Percentiles rank a stretch among this genome's conserved stretches.
Evolutionary conservation across 208 protist genomes (phyloP).

Genomic region (Crithidia bombi): DNA sequence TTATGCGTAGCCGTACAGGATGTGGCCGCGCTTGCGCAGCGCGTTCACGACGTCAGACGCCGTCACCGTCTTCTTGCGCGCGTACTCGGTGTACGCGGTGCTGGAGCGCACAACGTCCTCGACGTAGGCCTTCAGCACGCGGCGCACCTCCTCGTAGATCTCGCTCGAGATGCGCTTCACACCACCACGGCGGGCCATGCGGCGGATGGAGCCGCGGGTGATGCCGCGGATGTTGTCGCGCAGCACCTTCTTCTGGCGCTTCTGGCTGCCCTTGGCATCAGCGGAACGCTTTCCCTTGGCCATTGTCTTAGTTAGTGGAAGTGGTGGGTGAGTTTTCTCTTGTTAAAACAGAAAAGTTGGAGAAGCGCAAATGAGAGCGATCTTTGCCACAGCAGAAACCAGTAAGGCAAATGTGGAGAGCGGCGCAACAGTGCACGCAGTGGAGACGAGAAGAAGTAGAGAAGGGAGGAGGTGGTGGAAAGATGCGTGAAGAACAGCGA

Average conservation of each 20-base stretch:
- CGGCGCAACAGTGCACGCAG: too few species aligned
- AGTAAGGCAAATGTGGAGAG: too few species aligned
- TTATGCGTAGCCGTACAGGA: slow-evolving; percentile 60
- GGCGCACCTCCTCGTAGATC: slow-evolving; percentile 74
- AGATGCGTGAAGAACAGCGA: too few species aligned
- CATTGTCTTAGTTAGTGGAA: not conserved
- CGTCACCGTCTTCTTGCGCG: slow-evolving; percentile 75
- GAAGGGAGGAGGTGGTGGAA: too few species aligned
- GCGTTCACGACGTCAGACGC: slow-evolving; percentile 88
- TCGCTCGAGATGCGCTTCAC: slow-evolving; percentile 90
- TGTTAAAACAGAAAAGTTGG: too few species aligned
- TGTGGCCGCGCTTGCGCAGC: slow-evolving; percentile 87
- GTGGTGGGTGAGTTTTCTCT: not conserved
- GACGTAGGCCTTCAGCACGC: slow-evolving; percentile 86
- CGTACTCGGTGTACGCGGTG: slow-evolving; percentile 87
- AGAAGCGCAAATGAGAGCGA: too few species aligned
- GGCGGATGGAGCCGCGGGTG: slow-evolving; percentile 87
- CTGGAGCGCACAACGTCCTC: slow-evolving; percentile 84
- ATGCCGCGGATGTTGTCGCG: slow-evolving; percentile 90
- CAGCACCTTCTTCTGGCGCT: slow-evolving; percentile 83
- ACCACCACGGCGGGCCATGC: slow-evolving; percentile 91
- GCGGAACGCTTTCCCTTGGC: slow-evolving; percentile 18
- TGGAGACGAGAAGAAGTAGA: too few species aligned
- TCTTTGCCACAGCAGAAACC: too few species aligned
- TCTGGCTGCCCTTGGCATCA: slow-evolving; percentile 12